A percentile compares a stretch with the other conserved stretches of the same genome.
phyloP scores from a whole-genome alignment of 805 yeast genomes.

The Saccharomycopsis sp. region DNA sequence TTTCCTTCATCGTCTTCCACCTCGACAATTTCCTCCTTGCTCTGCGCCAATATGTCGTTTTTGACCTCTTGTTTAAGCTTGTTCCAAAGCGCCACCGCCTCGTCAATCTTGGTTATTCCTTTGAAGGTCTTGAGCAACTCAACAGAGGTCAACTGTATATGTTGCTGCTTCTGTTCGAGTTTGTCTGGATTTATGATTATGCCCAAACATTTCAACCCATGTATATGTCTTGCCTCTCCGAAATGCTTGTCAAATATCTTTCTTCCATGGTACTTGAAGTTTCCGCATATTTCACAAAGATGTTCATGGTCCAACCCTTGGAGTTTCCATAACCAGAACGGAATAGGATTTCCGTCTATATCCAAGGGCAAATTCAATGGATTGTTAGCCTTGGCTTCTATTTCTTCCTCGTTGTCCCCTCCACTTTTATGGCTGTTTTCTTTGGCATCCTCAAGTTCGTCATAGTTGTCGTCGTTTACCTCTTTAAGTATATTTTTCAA shows the following conservation, averaged over 20 bases:
- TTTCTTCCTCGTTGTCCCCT: conserved; percentile 27
- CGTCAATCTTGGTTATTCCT: conserved; percentile 60
- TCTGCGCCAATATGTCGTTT: conserved; percentile 25
- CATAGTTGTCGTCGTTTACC: conserved; percentile 29
- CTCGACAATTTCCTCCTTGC: conserved; percentile 55
- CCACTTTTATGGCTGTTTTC: conserved; percentile 24
- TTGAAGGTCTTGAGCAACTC: conserved; percentile 47
- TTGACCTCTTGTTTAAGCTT: conserved; percentile 34
- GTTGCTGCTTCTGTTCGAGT: background rate
- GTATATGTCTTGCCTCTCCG: conserved; percentile 55
- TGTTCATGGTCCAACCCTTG: conserved; percentile 75
- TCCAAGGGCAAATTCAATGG: conserved; percentile 70
- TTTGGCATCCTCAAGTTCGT: conserved; percentile 30
- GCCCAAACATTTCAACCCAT: conserved; percentile 73
- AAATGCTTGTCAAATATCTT: conserved; percentile 70
- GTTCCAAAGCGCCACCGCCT: conserved; percentile 56
- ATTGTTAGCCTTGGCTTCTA: conserved; percentile 32
- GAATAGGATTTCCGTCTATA: conserved; percentile 86
- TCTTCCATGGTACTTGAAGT: conserved; percentile 65
- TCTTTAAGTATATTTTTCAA: conserved; percentile 35
- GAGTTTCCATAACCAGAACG: conserved; percentile 85
- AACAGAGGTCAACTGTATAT: background rate
- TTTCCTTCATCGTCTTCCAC: conserved; percentile 93
- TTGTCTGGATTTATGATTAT: conserved; percentile 27
- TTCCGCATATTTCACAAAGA: conserved; percentile 84